phyloP scores from a whole-genome alignment of 371 early-diverging fungal species.

The Caulochytrium protostelioides region DNA sequence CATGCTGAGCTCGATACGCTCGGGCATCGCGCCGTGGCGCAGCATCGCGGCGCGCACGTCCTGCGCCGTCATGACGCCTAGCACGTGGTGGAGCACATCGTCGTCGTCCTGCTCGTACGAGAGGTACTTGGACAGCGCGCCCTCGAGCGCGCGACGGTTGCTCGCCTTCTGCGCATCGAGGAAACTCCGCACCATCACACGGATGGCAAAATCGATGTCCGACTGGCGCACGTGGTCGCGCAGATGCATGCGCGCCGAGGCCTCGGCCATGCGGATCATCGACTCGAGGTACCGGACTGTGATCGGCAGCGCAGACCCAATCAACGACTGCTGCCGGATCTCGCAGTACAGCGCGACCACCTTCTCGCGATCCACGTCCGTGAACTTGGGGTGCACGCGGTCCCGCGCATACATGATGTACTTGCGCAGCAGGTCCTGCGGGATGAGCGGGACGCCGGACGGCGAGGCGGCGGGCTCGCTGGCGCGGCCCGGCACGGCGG shows the following conservation, averaged over 20 bases:
- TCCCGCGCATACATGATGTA: constrained; percentile 95
- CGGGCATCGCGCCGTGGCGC: no score
- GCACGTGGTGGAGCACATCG: no score
- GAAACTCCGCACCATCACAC: constrained; percentile 82
- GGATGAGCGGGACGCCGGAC: no score
- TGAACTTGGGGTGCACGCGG: constrained; percentile 60
- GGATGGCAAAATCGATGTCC: constrained; percentile 92
- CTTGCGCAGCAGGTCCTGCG: constrained; percentile 74
- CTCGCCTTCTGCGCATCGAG: constrained; percentile 91
- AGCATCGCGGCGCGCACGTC: no score
- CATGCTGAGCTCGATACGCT: no score
- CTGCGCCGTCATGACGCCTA: no score
- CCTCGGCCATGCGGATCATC: constrained; percentile 93
- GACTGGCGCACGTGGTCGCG: constrained; percentile 74
- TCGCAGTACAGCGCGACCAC: constrained; percentile 72
- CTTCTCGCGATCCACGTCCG: constrained; percentile 73
- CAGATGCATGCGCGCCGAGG: constrained; percentile 94
- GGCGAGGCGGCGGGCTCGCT: no score
- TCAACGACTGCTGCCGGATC: constrained; percentile 76
- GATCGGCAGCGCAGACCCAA: constrained; percentile 80
- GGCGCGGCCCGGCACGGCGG: no score
- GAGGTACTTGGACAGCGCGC: no score
- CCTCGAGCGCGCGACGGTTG: constrained; percentile 49
- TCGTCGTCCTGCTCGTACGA: no score
- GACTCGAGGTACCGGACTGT: constrained; percentile 98